These are phyloP conservation scores for Arctostaphylos glauca DNA, from an alignment of 148 eudicot genomes.

Conservation along the genomic window DNA sequence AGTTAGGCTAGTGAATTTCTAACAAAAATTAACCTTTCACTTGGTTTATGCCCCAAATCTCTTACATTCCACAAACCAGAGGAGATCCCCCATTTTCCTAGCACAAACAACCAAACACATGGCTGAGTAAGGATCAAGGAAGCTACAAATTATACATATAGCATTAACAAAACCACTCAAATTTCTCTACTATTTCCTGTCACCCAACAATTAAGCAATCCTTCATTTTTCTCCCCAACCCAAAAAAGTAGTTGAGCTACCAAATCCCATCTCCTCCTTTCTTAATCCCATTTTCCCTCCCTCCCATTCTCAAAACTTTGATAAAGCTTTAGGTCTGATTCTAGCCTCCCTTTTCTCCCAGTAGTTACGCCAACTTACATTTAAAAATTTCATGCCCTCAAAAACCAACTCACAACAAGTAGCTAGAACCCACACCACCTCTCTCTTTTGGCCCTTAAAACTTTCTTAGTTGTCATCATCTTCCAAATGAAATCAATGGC, in stretches of 20 bases:
- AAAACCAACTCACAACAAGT: background rate
- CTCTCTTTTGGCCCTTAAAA: background rate
- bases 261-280: slow-evolving; percentile 20
- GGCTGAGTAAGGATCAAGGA: background rate
- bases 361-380: slow-evolving; percentile 18
- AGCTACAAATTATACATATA: background rate
- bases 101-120: background rate
- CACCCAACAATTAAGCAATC: slow-evolving; percentile 20
- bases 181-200: slow-evolving; percentile 27
- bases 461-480: background rate
- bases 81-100: background rate
- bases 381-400: background rate
- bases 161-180: background rate
- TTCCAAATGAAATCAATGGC: slow-evolving; percentile 28
- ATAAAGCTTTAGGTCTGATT: slow-evolving; percentile 1
- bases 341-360: background rate
- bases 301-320: background rate
- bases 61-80: background rate
- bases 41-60: background rate
- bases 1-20: too few relatives aligned
- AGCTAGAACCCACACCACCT: background rate
- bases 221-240: slow-evolving; percentile 37
- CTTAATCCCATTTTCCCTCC: background rate
- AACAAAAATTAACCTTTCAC: too few relatives aligned
- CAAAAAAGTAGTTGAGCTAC: slow-evolving; percentile 49